Evolutionary conservation across 768 basidiomycete genomes (phyloP).

Genomic region (Mycena rebaudengoi): DNA sequence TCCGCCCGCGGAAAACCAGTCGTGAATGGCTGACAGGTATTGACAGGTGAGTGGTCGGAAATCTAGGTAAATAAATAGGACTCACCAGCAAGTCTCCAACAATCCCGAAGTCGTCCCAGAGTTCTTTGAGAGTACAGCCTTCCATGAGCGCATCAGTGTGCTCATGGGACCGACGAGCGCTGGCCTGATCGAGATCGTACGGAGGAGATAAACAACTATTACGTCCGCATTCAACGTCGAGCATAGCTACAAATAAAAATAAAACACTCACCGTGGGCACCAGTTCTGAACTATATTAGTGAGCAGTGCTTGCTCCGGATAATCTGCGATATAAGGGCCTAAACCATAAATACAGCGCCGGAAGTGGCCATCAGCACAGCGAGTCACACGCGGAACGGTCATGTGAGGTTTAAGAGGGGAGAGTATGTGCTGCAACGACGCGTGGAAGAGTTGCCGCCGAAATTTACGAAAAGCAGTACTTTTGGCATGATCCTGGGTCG

Average conservation of each 20-base stretch:
- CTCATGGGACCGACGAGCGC: constrained; percentile 9
- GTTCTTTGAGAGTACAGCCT: neutral
- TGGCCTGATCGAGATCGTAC: neutral
- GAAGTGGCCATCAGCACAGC: constrained; percentile 27
- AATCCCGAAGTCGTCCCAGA: constrained; percentile 36
- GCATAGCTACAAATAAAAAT: neutral
- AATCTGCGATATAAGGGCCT: constrained; percentile 31
- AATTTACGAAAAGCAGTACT: constrained; percentile 25
- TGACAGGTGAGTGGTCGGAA: neutral
- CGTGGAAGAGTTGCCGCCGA: constrained; percentile 29
- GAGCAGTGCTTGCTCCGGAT: constrained; percentile 29
- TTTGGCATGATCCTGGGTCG: constrained; percentile 11
- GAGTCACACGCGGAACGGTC: constrained; percentile 15
- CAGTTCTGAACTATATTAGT: constrained; percentile 24
- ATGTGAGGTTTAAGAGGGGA: constrained; percentile 15
- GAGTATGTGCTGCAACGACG: constrained; percentile 24
- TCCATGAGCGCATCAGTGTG: constrained; percentile 25
- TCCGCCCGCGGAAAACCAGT: constrained; percentile 22
- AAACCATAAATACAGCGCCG: constrained; percentile 26
- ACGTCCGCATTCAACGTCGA: too few species aligned
- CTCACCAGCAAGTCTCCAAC: constrained; percentile 30
- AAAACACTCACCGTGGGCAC: constrained; percentile 24
- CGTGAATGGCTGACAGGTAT: constrained; percentile 22
- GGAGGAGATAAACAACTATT: neutral
- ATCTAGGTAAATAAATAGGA: neutral